phyloP scores from a whole-genome alignment of 768 basidiomycete species.

The Trametes elegans region DNA sequence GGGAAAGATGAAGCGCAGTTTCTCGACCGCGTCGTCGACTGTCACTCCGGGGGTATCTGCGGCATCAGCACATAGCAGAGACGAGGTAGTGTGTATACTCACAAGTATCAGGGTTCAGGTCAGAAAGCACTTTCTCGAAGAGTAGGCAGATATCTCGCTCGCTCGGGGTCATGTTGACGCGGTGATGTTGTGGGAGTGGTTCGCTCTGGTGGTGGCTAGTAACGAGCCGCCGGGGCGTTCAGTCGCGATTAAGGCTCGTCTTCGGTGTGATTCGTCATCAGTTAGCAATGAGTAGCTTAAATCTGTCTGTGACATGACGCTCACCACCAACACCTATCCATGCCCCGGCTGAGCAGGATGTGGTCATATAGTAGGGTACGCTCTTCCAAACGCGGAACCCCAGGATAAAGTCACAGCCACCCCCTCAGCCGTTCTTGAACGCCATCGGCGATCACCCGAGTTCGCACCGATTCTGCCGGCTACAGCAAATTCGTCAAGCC shows the following conservation, averaged over 20 bases:
- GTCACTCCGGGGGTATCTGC: too few species aligned
- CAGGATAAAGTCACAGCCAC: conserved; percentile 4
- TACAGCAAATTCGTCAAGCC: too few species aligned
- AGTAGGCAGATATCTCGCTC: background rate
- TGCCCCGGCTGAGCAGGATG: background rate
- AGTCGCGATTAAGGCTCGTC: too few species aligned
- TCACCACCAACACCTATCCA: too few species aligned
- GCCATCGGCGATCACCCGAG: background rate
- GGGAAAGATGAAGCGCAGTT: conserved; percentile 57
- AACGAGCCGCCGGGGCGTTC: too few species aligned
- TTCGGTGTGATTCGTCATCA: too few species aligned
- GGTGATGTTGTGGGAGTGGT: background rate
- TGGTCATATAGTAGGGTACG: background rate
- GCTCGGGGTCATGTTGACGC: background rate
- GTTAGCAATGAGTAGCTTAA: too few species aligned
- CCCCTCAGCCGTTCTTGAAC: background rate
- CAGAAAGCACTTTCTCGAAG: background rate
- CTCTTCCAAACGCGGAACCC: too few species aligned
- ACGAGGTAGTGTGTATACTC: background rate
- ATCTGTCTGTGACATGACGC: too few species aligned
- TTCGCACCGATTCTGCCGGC: too few species aligned
- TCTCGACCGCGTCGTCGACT: conserved; percentile 52
- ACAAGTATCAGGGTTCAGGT: background rate
- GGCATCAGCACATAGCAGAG: conserved; percentile 20
- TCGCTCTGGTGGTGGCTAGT: too few species aligned